phyloP scores from a whole-genome alignment of 495 filamentous ascomycete species.

The Podospora fimiseda region DNA sequence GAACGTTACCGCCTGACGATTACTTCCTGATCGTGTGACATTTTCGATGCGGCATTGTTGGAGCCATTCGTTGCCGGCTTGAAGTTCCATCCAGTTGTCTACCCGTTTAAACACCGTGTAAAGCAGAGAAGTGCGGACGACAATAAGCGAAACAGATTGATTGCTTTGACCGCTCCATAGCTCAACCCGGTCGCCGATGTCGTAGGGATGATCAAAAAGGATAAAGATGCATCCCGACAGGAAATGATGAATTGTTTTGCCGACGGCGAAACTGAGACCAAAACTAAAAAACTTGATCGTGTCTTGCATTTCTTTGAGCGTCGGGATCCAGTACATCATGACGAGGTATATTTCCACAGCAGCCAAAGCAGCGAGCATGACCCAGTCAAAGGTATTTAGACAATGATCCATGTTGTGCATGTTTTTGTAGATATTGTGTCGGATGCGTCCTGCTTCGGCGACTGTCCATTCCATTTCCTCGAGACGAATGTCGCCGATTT shows the following conservation, averaged over 20 bases:
- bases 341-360: conserved; percentile 62
- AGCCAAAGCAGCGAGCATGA: conserved; percentile 45
- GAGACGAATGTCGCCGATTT: conserved; percentile 26
- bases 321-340: conserved; percentile 19
- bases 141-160: conserved; percentile 49
- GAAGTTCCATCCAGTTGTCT: conserved; percentile 57
- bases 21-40: conserved; percentile 63
- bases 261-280: conserved; percentile 72
- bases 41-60: conserved; percentile 75
- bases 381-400: conserved; percentile 30
- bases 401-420: conserved; percentile 28
- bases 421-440: conserved; percentile 23
- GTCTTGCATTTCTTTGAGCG: conserved; percentile 23
- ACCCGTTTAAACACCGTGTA: conserved; percentile 71
- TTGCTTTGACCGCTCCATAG: conserved; percentile 37
- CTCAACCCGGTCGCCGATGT: conserved; percentile 74
- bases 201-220: conserved; percentile 66
- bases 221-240: conserved; percentile 76
- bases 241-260: conserved; percentile 68
- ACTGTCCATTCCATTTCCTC: conserved; percentile 27
- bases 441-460: conserved; percentile 20
- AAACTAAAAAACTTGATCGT: conserved; percentile 57
- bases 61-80: conserved; percentile 69
- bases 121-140: conserved; percentile 72
- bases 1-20: conserved; percentile 64